Base-by-base conservation (phyloP, 306 rosid genomes). In the Vicia sativa region DNA sequence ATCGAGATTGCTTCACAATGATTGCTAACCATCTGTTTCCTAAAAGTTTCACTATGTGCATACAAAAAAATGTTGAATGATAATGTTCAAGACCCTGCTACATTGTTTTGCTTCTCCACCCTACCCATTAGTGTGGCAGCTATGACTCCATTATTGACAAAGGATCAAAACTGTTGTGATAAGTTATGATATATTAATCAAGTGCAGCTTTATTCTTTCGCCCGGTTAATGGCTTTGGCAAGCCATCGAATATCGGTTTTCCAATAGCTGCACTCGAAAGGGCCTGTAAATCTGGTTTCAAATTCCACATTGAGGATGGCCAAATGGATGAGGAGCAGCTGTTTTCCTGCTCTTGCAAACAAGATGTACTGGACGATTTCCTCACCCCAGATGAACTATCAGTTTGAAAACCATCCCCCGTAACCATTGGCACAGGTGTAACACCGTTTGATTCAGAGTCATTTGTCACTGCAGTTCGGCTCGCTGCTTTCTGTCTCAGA, bases 141-240 rank as follows among this genome's bases (percentile, higher is more conserved):
- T 65, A 75, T 65, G 72, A 58, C 29, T 63, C 71, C 61, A 59
- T 68, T 71, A 58, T 70, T 74, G 56, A 52, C 16, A 70, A 12
- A 50, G 52, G 77, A 60, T 76, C 82, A 80, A 83, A 80, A 85
- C 15, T 78, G 78, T 59, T 74, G 55, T 73, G 49, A 50, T 37
- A 69, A 55, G 19, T 62, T 35, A 53, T 37, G 26, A 19, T 49
- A 65, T 69, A 72, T 81, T 70, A 92, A 75, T 92, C 97, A 59
- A 92, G 85, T 37, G 96, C 96, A 39, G 97, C 87, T 82, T 92
- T 91, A 81, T 82, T 87, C 78, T 65, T 86, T 78, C 96, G 82
- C 61, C 84, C 78, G 2, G 80, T 73, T 8, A 78, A 23, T 18
- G 95, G 95, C 78, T 77, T 91, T 0, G 97, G 92, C 66, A 92